Evolutionary conservation across 1,284 basidiomycete genomes (phyloP), one percentile per base, ranked within the genome.

Genomic region (Mrakiaceae sp.): DNA sequence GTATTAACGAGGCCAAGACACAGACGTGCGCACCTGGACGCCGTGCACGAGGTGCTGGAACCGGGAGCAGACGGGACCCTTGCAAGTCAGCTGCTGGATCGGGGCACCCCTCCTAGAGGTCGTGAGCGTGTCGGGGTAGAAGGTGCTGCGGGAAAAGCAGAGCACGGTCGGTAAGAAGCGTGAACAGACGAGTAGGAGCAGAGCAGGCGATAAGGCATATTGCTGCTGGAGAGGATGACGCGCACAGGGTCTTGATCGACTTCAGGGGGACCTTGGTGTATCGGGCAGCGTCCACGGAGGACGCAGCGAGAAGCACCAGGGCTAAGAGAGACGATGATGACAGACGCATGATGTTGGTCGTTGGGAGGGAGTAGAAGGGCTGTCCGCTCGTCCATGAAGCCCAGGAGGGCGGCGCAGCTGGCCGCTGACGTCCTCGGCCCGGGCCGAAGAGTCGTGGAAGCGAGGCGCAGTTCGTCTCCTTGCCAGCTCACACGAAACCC

Each of bases 191-290:
- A 12, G 40, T 42, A 7, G 12, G 42, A 58, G 11, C 27, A 27
- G 27, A 27, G 27, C 27, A 27, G 27, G 27, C 27, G 27, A 27
- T 27, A 2, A 27, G 27, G 27, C 27, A 27, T 27, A 27, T 27
- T 27, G 27, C 27, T 27, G 27, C 27, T 27, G 27, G 27, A 27
- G 27, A 27, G 27, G 27, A 27, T 27, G 27, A 27, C 27, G 14
- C 60, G 51, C 16, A 61, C 60, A 61, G 50, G 5, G 60, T 61
- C 16, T 53, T 52, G 50, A 61, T 61, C 8, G 60, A 61, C 10
- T 52, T 61, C 12, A 61, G 60, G 5, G 60, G 3, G 39, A 61
- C 51, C 27, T 27, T 27, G 27, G 27, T 27, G 27, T 27, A 27
- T 27, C 27, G 27, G 27, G 27, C 27, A 27, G 27, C 42, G 40